Conservation (phyloP, 331 rosid species). For the Ulmus americana region DNA sequence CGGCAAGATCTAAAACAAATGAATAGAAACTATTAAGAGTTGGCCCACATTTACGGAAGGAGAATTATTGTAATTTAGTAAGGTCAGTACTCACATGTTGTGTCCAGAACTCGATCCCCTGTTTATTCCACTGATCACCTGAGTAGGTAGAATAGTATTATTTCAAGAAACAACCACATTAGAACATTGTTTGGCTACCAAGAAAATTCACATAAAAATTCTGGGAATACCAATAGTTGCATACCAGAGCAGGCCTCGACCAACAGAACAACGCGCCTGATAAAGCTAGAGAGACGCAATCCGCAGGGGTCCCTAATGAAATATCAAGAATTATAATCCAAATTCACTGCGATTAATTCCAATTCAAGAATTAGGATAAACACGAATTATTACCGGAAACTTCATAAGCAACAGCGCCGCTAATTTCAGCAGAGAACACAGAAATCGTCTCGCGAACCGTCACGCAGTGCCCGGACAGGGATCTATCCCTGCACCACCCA, state of each 20-base stretch:
- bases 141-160: background rate
- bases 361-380: background rate
- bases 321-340: background rate
- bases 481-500: constrained; percentile 34
- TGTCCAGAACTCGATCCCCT: constrained; percentile 45
- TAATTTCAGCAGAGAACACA: constrained; percentile 33
- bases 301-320: constrained; percentile 41
- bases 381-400: constrained; percentile 32
- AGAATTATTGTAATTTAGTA: background rate
- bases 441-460: constrained; percentile 39
- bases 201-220: background rate
- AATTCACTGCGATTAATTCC: background rate
- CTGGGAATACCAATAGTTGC: background rate
- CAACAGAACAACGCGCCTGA: constrained; percentile 51
- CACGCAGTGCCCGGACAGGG: constrained; percentile 39
- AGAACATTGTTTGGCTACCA: background rate
- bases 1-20: background rate
- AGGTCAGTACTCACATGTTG: constrained; percentile 30
- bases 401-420: constrained; percentile 40
- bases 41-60: background rate
- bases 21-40: background rate
- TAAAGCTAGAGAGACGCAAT: constrained; percentile 48
- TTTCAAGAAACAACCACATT: background rate
- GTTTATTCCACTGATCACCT: constrained; percentile 53
- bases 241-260: constrained; percentile 46